These are phyloP conservation scores for Populus simonii DNA, from an alignment of 345 rosid genomes.

Conservation along the genomic window DNA sequence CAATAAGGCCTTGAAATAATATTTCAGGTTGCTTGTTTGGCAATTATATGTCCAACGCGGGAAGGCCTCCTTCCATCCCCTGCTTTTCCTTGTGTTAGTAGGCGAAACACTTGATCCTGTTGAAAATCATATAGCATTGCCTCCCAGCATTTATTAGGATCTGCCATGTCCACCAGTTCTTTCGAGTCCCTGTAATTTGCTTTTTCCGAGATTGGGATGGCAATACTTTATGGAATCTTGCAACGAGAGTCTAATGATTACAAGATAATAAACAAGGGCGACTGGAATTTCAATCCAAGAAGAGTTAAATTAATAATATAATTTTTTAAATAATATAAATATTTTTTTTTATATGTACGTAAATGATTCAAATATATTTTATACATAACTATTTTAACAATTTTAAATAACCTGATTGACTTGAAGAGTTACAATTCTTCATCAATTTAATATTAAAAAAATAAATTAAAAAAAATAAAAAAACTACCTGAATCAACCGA, in stretches of 20 bases:
- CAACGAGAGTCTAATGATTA: not conserved
- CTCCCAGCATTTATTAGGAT: not conserved
- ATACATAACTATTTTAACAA: too few species aligned
- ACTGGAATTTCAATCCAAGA: not conserved
- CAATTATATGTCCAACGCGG: not conserved
- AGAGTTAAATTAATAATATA: too few species aligned
- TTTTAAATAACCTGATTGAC: accelerated
- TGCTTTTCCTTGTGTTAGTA: not conserved
- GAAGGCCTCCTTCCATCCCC: not conserved
- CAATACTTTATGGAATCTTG: not conserved
- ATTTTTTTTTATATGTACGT: too few species aligned
- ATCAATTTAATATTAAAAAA: too few species aligned
- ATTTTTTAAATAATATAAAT: too few species aligned
- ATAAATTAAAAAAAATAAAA: too few species aligned
- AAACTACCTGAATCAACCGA: accelerated
- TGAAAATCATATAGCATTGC: not conserved
- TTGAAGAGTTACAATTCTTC: accelerated
- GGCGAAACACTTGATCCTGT: not conserved
- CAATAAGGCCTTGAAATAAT: not conserved
- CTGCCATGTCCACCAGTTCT: not conserved
- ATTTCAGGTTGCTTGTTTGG: not conserved
- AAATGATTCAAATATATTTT: too few species aligned
- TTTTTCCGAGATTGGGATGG: not conserved
- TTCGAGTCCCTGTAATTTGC: not conserved
- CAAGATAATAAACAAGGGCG: not conserved